Evolutionary conservation across 305 asterid genomes (phyloP).

Genomic region (Andrographis paniculata): DNA sequence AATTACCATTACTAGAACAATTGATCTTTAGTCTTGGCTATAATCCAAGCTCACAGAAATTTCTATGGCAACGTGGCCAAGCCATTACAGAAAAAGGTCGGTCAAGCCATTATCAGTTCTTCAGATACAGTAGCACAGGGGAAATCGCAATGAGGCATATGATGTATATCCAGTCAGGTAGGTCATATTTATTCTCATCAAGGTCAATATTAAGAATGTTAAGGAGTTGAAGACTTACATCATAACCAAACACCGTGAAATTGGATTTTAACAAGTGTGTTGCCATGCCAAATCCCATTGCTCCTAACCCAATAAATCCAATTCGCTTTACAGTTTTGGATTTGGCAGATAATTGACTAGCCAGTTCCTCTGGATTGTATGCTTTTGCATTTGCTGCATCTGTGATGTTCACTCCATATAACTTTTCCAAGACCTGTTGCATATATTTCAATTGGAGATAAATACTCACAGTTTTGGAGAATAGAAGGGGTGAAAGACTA

Average conservation of each 20-base stretch:
- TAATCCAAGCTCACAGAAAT: too few species aligned
- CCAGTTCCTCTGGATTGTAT: conserved; percentile 76
- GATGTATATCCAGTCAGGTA: conserved; percentile 4
- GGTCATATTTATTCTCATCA: conserved; percentile 10
- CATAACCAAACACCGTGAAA: conserved; percentile 69
- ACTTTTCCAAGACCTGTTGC: conserved; percentile 74
- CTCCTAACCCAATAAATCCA: conserved; percentile 97
- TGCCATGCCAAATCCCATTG: conserved; percentile 99
- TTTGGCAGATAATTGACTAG: conserved; percentile 42
- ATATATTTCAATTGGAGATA: conserved; percentile 19
- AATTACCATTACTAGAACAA: too few species aligned
- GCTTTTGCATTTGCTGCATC: conserved; percentile 58
- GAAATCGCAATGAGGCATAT: conserved; percentile 2
- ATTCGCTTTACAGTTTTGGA: conserved; percentile 56
- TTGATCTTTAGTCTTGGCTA: too few species aligned
- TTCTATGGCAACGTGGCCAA: too few species aligned
- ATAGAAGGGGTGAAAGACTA: conserved; percentile 16
- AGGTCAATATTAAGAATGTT: conserved; percentile 12
- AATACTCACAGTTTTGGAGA: too few species aligned
- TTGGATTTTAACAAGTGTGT: conserved; percentile 78
- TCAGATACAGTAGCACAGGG: background rate
- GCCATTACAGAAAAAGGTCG: too few species aligned
- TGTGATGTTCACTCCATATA: conserved; percentile 57
- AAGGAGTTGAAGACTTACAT: conserved; percentile 48
- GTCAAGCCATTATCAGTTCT: too few species aligned